These are phyloP conservation scores for Saturnispora halmiae DNA, from an alignment of 805 yeast species.

Conservation along the genomic window DNA sequence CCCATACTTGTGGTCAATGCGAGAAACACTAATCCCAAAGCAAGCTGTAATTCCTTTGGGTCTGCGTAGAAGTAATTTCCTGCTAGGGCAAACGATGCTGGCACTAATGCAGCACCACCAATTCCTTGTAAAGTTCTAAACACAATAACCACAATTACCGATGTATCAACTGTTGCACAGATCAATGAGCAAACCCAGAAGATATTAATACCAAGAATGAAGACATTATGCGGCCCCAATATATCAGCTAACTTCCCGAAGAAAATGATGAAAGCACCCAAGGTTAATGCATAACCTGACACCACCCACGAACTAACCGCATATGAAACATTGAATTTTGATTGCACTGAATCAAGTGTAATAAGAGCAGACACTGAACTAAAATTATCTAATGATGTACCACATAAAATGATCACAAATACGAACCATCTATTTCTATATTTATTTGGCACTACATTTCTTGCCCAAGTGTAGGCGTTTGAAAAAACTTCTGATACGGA, in stretches of 20 bases:
- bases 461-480: slow-evolving; percentile 2
- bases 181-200: slow-evolving; percentile 25
- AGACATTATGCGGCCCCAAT: slow-evolving; percentile 31
- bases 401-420: slow-evolving; percentile 12
- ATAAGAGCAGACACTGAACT: slow-evolving; percentile 23
- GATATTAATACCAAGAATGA: slow-evolving; percentile 16
- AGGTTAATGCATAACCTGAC: slow-evolving; percentile 36
- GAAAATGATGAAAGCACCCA: slow-evolving; percentile 36
- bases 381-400: slow-evolving; percentile 20
- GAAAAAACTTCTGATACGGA: too few relatives aligned
- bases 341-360: slow-evolving; percentile 24
- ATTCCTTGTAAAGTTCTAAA: slow-evolving; percentile 40
- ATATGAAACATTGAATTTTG: slow-evolving; percentile 30
- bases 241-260: slow-evolving; percentile 37
- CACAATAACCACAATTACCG: slow-evolving; percentile 31
- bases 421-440: slow-evolving; percentile 15
- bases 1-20: slow-evolving; percentile 28
- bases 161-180: slow-evolving; percentile 29
- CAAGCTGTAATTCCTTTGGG: slow-evolving; percentile 8
- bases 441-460: slow-evolving; percentile 15
- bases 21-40: slow-evolving; percentile 14
- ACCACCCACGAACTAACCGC: slow-evolving; percentile 34
- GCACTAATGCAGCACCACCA: slow-evolving; percentile 34
- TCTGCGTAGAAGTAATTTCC: slow-evolving; percentile 19
- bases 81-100: slow-evolving; percentile 21